These are phyloP conservation scores for Chytriomyces sp. DNA, from an alignment of 192 early-diverging fungal species.

Conservation along the genomic window DNA sequence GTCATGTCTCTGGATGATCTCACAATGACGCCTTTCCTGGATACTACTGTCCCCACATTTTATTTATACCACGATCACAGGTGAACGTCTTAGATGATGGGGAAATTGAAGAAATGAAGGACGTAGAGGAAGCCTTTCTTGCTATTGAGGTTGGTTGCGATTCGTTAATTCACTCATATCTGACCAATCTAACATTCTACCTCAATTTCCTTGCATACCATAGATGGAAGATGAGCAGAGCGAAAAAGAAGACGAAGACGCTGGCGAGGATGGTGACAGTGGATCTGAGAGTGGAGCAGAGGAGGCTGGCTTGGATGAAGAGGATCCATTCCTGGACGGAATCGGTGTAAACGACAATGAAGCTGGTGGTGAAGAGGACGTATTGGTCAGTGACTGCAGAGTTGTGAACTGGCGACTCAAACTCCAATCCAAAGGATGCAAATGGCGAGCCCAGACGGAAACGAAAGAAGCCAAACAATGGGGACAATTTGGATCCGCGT, in stretches of 20 bases:
- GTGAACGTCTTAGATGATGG: slow-evolving; percentile 86
- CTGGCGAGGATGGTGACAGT: slow-evolving; percentile 31
- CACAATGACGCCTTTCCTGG: too few relatives aligned
- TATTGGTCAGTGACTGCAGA: too few relatives aligned
- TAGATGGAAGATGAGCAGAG: slow-evolving; percentile 5
- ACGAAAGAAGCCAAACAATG: slow-evolving; percentile 19
- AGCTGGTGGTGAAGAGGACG: too few relatives aligned
- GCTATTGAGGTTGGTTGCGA: slow-evolving; percentile 56
- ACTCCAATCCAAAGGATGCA: neutral
- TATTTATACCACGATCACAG: neutral
- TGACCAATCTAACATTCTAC: neutral
- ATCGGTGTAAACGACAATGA: neutral
- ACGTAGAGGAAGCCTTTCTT: slow-evolving; percentile 70
- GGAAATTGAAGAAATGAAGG: slow-evolving; percentile 68
- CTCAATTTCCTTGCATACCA: neutral
- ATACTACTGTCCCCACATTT: neutral
- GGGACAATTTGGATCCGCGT: neutral
- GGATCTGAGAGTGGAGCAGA: neutral
- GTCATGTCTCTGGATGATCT: too few relatives aligned
- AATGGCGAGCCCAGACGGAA: slow-evolving; percentile 26
- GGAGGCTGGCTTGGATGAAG: slow-evolving; percentile 15
- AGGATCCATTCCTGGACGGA: slow-evolving; percentile 38
- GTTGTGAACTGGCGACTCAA: too few relatives aligned
- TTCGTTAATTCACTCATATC: neutral
- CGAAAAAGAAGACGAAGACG: slow-evolving; percentile 40